Base-by-base conservation (phyloP, 805 yeast species). In the Myxozyma neglecta region DNA sequence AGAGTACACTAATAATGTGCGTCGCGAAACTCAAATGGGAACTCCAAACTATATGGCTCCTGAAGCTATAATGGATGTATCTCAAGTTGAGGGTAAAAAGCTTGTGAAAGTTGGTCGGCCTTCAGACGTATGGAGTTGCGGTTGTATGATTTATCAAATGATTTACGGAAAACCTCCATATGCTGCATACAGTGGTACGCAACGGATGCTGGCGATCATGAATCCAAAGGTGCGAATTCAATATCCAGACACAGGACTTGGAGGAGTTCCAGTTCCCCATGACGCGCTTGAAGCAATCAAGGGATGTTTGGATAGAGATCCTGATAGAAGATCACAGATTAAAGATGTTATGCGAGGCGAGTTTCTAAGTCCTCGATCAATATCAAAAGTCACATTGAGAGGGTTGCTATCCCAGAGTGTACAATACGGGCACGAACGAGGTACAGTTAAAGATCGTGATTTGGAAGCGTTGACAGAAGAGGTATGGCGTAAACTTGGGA, bases 41-140 rank as follows among this genome's bases (percentile, higher is more conserved):
- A 93, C 99, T 0, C 97, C 97, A 1, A 90, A 89, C 72, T 94
- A 93, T 73, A 94, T 93, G 98, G 97, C 99, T 0, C 99, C 99
- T 0, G 99, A 93, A 74, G 89, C 97, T 0, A 76, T 93, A 61
- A 80, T 87, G 49, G 96, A 88, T 73, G 83, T 79, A 62, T 79
- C 77, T 55, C 67, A 47, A 56, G 46, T 43, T 6, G 78, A 73
- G 55, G 83, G 42, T 76, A 87, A 59, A 52, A 56, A 51, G 45
- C 52, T 68, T 39, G 71, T 71, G 93, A 89, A 84, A 73, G 96
- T 92, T 10, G 97, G 98, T 0, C 87, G 86, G 69, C 97, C 98
- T 0, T 88, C 97, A 1, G 99, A 94, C 76, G 86, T 94, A 14
- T 94, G 99, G 99, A 91, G 98, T 20, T 89, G 97, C 75, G 99